Base-by-base conservation (phyloP, 768 basidiomycete genomes). In the Lactarius akahatsu region DNA sequence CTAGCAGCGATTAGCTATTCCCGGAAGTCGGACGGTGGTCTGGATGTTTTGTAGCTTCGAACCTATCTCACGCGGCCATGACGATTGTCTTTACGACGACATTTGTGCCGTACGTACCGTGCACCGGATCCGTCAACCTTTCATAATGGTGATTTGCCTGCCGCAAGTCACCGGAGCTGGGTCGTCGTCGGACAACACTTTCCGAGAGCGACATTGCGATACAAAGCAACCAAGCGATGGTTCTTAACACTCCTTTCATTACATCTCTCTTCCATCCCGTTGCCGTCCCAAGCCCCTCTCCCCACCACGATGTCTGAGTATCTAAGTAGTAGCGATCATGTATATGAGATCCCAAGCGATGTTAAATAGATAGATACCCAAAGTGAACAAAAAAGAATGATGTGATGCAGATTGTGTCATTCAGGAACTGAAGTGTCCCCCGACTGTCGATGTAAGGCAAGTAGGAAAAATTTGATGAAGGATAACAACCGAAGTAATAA, bases 271-370 rank as follows among this genome's bases (percentile, higher is more conserved):
- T 45, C 45, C 45, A 11, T 4, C 45, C 45, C 45, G 13, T 52
- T 26, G 47, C 47, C 23, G 23, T 15, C 47, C 47, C 13, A 20
- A 15, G 23, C 23, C n/a, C n/a, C 20, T 41, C 65, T 43, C 57
- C 3, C 58, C 16, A 20, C 43, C 18, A 45, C 50, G 26, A 26
- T 4, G 26, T 26, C 11, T 0, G 26, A 52, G 26, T 65, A 45
- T 13, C n/a, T 26, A 62, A 66, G 43, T 57, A 61, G 64, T 54
- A 43, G 38, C 15, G 36, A 38, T 38, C n/a, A 18, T 36, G 30
- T 23, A 58, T 52, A 59, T 66, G 57, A 30, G 34, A 38, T 52
- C 50, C 50, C 11, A 36, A 57, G 34, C n/a, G n/a, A n/a, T 32
- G 45, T 38, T n/a, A 30, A 62, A 45, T 36, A 38, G 28, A 59